Percentiles rank a stretch among this genome's conserved stretches.
Evolutionary conservation across 2,329 filamentous ascomycete genomes (phyloP).

Genomic region (Fusarium sp.): DNA sequence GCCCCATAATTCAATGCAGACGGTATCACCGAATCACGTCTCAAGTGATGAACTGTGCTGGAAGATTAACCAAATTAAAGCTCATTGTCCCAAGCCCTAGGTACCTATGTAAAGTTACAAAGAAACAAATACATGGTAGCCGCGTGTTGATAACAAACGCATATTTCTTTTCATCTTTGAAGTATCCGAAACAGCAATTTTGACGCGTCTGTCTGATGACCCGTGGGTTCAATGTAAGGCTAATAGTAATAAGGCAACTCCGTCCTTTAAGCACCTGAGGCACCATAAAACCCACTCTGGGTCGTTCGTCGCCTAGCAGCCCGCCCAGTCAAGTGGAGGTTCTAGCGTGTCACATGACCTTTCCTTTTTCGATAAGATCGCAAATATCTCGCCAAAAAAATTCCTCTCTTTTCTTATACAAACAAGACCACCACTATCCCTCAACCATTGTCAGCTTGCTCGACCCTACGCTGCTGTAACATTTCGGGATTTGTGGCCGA

Average conservation of each 20-base stretch:
- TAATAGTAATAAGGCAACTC: not conserved
- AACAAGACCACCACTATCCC: slow-evolving; percentile 57
- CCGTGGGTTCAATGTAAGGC: not conserved
- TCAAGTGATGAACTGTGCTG: not conserved
- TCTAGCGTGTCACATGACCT: slow-evolving; percentile 41
- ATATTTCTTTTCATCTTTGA: not conserved
- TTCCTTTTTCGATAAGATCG: slow-evolving; percentile 29
- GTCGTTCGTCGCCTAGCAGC: not conserved
- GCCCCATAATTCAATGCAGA: slow-evolving; percentile 16
- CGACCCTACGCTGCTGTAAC: slow-evolving; percentile 57
- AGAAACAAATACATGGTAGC: not conserved
- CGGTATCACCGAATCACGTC: slow-evolving; percentile 28
- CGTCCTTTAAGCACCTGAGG: slow-evolving; percentile 14
- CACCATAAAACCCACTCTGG: slow-evolving; percentile 2
- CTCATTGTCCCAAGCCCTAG: too few species aligned
- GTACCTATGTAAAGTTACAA: not conserved
- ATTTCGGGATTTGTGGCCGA: slow-evolving; percentile 67
- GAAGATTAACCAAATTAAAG: not conserved
- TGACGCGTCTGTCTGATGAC: not conserved
- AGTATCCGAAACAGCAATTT: not conserved
- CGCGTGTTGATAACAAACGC: not conserved
- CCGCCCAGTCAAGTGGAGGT: not conserved
- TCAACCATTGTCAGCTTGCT: slow-evolving; percentile 56
- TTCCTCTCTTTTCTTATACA: slow-evolving; percentile 50
- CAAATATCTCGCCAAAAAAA: slow-evolving; percentile 21